Evolutionary conservation across 257 asterid genomes (phyloP).

Genomic region (Lithospermum erythrorhizon): DNA sequence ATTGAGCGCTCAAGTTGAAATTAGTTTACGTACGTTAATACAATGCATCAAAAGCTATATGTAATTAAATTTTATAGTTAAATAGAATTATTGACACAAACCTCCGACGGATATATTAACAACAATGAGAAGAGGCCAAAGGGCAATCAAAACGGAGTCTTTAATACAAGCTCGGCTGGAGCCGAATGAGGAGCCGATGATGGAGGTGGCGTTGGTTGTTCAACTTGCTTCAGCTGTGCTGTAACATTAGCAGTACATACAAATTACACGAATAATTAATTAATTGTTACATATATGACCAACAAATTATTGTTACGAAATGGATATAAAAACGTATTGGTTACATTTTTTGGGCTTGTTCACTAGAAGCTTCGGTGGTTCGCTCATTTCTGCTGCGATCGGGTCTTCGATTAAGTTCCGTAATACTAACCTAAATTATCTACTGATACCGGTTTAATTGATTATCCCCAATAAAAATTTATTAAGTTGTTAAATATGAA

Average conservation of each 20-base stretch:
- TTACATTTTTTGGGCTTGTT: constrained; percentile 66
- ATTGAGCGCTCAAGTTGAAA: no score
- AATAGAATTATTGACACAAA: constrained; percentile 5
- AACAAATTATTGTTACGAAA: neutral
- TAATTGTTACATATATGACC: neutral
- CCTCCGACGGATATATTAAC: constrained; percentile 79
- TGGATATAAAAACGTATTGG: neutral
- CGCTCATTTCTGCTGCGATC: constrained; percentile 30
- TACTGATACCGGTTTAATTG: no score
- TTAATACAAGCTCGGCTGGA: constrained; percentile 29
- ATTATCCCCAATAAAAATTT: no score
- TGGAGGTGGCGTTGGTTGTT: constrained; percentile 18
- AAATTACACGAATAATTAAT: constrained; percentile 6
- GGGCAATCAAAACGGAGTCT: no score
- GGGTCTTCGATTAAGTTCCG: neutral
- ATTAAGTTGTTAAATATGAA: no score
- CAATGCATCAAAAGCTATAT: no score
- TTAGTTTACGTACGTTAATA: no score
- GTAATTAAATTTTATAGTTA: no score
- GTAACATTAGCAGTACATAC: constrained; percentile 1
- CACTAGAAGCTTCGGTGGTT: constrained; percentile 41
- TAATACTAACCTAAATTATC: no score
- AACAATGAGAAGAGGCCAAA: constrained; percentile 60
- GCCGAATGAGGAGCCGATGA: constrained; percentile 17
- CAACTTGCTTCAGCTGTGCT: constrained; percentile 51